phyloP scores from a whole-genome alignment of 83 land plant genomes.

The Picea abies region DNA sequence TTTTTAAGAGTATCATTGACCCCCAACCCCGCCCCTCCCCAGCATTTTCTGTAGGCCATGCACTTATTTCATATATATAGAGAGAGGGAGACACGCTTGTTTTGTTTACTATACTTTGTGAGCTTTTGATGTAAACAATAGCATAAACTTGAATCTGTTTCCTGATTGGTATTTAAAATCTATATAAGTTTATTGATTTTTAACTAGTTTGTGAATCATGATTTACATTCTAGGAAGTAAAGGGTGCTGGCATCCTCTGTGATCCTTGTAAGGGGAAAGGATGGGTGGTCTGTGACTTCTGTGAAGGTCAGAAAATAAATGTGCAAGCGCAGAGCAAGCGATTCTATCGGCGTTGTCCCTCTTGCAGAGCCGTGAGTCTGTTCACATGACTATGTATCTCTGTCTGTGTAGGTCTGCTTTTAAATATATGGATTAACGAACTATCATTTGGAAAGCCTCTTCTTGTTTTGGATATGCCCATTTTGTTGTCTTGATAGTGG shows the following conservation, averaged over 20 bases:
- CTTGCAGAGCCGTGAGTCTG: conserved; percentile 77
- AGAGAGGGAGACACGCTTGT: not conserved
- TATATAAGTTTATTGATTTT: not conserved
- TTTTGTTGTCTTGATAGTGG: not conserved
- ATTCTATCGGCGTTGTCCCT: conserved; percentile 73
- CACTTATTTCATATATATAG: not conserved
- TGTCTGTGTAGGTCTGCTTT: not conserved
- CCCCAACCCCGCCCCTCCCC: not conserved
- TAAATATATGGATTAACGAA: not conserved
- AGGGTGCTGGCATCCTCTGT: conserved; percentile 45
- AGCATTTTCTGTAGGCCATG: not conserved
- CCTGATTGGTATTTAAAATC: not conserved
- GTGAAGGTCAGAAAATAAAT: conserved; percentile 82
- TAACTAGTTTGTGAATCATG: not conserved
- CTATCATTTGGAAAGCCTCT: not conserved
- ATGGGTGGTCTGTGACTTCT: conserved; percentile 78
- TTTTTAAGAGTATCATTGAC: not conserved
- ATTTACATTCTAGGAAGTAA: not conserved
- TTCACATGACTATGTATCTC: not conserved
- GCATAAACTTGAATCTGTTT: not conserved
- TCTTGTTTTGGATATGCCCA: not conserved
- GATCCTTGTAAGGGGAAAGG: conserved; percentile 72
- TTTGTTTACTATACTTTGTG: not conserved
- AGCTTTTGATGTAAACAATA: not conserved
- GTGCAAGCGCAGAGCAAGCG: conserved; percentile 61